These are phyloP conservation scores for Neolentinus lepideus DNA, from an alignment of 1,284 basidiomycete species.

Conservation along the genomic window DNA sequence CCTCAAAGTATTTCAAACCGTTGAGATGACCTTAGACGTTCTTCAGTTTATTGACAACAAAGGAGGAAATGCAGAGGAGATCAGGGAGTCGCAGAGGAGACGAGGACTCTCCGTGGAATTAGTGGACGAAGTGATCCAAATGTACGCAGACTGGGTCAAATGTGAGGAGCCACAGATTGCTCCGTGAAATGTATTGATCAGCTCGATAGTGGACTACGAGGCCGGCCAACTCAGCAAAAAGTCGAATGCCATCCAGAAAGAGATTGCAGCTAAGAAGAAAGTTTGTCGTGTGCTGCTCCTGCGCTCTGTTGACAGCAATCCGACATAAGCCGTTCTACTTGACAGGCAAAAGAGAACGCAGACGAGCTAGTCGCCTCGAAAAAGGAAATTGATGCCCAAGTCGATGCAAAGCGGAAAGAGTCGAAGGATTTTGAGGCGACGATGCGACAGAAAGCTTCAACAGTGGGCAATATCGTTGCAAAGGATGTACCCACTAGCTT, in stretches of 20 bases:
- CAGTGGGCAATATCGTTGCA: slow-evolving; percentile 92
- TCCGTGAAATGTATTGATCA: not conserved
- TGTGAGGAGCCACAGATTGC: slow-evolving; percentile 43
- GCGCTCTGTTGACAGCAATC: not conserved
- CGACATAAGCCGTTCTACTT: not conserved
- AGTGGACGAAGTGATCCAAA: slow-evolving; percentile 89
- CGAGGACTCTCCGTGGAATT: slow-evolving; percentile 84
- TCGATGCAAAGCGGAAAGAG: slow-evolving; percentile 71
- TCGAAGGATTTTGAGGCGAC: slow-evolving; percentile 70
- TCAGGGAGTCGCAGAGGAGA: slow-evolving; percentile 90
- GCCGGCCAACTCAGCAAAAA: slow-evolving; percentile 74
- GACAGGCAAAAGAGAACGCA: slow-evolving; percentile 84
- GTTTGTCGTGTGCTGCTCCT: slow-evolving; percentile 27
- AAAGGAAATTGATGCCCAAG: slow-evolving; percentile 72
- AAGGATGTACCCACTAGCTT: slow-evolving; percentile 80
- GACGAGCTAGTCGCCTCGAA: slow-evolving; percentile 82
- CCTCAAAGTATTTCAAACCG: not conserved
- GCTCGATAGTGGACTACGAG: slow-evolving; percentile 73
- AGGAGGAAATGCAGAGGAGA: slow-evolving; percentile 91
- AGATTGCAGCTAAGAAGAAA: slow-evolving; percentile 93
- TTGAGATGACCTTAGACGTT: slow-evolving; percentile 69
- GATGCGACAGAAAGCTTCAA: slow-evolving; percentile 77
- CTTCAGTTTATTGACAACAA: slow-evolving; percentile 76
- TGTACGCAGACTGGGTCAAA: slow-evolving; percentile 91
- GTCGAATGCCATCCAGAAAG: slow-evolving; percentile 88